These are phyloP conservation scores for Cryphonectria nitschkei DNA, from an alignment of 2,329 filamentous ascomycete genomes.

Conservation along the genomic window DNA sequence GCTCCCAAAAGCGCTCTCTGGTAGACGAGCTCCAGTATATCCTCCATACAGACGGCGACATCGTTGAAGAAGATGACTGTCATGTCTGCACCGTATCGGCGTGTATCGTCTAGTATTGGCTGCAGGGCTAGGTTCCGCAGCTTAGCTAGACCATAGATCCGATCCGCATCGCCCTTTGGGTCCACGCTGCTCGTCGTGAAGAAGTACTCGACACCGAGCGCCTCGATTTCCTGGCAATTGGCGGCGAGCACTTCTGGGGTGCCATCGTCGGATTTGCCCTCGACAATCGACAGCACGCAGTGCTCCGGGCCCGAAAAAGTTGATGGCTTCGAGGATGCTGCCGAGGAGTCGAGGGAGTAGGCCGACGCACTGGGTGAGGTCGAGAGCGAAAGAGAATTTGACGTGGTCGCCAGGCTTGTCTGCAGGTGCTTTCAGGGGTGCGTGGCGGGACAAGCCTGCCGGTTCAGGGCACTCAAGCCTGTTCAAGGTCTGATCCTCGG, in stretches of 20 bases:
- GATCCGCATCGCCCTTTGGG: slow-evolving; percentile 39
- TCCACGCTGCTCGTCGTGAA: slow-evolving; percentile 48
- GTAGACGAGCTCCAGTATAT: slow-evolving; percentile 59
- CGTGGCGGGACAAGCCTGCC: slow-evolving; percentile 22
- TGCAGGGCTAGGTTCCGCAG: slow-evolving; percentile 57
- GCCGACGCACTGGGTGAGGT: slow-evolving; percentile 47
- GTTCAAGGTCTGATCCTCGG: slow-evolving; percentile 14
- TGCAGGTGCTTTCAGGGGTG: slow-evolving; percentile 5
- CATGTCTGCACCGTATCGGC: slow-evolving; percentile 39
- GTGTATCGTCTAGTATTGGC: slow-evolving; percentile 44
- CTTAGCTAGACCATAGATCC: slow-evolving; percentile 51
- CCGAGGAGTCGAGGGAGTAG: slow-evolving; percentile 51
- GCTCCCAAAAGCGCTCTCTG: slow-evolving; percentile 51
- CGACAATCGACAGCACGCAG: slow-evolving; percentile 49
- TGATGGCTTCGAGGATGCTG: slow-evolving; percentile 47
- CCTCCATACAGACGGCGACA: slow-evolving; percentile 55
- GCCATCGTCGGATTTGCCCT: slow-evolving; percentile 48
- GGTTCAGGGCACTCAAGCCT: slow-evolving; percentile 24
- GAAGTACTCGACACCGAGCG: slow-evolving; percentile 45
- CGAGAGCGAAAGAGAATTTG: slow-evolving; percentile 54
- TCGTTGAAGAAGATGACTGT: slow-evolving; percentile 59
- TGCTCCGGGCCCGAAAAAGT: slow-evolving; percentile 47
- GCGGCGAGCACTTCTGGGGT: slow-evolving; percentile 53
- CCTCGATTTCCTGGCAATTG: slow-evolving; percentile 42
- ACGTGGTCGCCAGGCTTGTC: not conserved